These are phyloP conservation scores for Nakazawaea molendinolei DNA, from an alignment of 805 yeast genomes.

Conservation along the genomic window DNA sequence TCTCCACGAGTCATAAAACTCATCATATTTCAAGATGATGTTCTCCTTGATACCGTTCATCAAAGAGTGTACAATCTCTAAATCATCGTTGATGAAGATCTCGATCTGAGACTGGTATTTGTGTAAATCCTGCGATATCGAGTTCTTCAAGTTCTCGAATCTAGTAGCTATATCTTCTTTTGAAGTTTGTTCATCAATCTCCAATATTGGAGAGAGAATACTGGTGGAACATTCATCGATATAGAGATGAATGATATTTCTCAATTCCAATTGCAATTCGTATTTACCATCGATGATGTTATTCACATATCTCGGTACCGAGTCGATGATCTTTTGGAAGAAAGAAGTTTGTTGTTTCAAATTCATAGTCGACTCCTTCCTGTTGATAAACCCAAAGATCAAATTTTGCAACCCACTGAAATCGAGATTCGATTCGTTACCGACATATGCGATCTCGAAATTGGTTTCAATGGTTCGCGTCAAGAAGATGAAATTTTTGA, in stretches of 20 bases:
- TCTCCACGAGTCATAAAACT: slow-evolving; percentile 32
- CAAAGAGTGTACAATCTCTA: slow-evolving; percentile 40
- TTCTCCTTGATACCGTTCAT: slow-evolving; percentile 63
- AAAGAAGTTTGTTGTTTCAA: slow-evolving; percentile 9
- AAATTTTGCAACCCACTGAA: slow-evolving; percentile 64
- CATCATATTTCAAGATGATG: slow-evolving; percentile 50
- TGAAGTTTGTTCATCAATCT: slow-evolving; percentile 14
- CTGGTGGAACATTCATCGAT: slow-evolving; percentile 48
- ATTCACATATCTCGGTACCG: slow-evolving; percentile 74
- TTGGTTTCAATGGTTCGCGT: slow-evolving; percentile 57
- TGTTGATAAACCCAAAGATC: slow-evolving; percentile 40
- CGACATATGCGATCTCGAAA: slow-evolving; percentile 73
- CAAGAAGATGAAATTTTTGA: slow-evolving; percentile 66
- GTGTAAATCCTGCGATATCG: slow-evolving; percentile 49
- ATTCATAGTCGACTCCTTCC: slow-evolving; percentile 18
- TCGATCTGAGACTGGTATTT: slow-evolving; percentile 44
- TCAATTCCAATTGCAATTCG: slow-evolving; percentile 69
- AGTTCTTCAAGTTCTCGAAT: slow-evolving; percentile 35
- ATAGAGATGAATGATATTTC: slow-evolving; percentile 63
- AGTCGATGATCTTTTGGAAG: slow-evolving; percentile 32
- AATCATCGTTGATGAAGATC: slow-evolving; percentile 47
- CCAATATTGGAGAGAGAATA: slow-evolving; percentile 41
- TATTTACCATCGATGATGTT: slow-evolving; percentile 71
- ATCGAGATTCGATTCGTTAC: slow-evolving; percentile 70
- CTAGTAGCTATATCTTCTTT: slow-evolving; percentile 12